Base-by-base conservation (phyloP, 805 yeast genomes). In the Scheffersomyces stipitis region DNA sequence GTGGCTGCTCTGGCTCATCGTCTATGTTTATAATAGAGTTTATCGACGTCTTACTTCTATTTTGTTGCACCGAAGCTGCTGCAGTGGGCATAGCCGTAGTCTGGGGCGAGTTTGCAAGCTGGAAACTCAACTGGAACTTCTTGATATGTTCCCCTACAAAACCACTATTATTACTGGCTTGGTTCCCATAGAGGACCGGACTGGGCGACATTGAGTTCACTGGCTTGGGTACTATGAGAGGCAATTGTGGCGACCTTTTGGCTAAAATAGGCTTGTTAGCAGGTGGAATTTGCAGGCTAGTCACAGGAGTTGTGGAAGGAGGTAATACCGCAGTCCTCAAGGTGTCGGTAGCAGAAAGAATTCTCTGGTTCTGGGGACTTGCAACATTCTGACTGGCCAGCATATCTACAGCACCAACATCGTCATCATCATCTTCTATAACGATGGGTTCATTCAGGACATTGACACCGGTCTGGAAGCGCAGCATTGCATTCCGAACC, bases 11-110 rank as follows among this genome's bases (percentile, higher is more conserved):
- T 10, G 31, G 36, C 31, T 48, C 61, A 26, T 59, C 64, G 27
- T 68, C 73, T 9, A 50, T 38, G 45, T 69, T 69, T 37, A 69
- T 67, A 28, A 69, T 60, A 10, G 71, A 62, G 35, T 58, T 63
- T 18, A 69, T 69, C 5, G 71, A 64, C 1, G 73, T 57, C 34
- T 56, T 64, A 48, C 58, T 62, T n/a, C 30, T 26, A n/a, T n/a
- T n/a, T n/a, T n/a, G n/a, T n/a, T n/a, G n/a, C 10, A 31, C 30
- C 16, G 31, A 33, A 15, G 34, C 27, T 9, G 43, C 29, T 18
- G 37, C 28, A 15, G 40, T 42, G 2, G 40, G 28, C n/a, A 39
- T 31, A 2, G 30, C 15, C 6, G 31, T 28, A 24, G 10, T 31
- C 31, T 4, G 36, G 6, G 39, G 26, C 14, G 31, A 30, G 4